phyloP scores from a whole-genome alignment of 768 basidiomycete genomes.

The Omphalotus guepiniiformis region DNA sequence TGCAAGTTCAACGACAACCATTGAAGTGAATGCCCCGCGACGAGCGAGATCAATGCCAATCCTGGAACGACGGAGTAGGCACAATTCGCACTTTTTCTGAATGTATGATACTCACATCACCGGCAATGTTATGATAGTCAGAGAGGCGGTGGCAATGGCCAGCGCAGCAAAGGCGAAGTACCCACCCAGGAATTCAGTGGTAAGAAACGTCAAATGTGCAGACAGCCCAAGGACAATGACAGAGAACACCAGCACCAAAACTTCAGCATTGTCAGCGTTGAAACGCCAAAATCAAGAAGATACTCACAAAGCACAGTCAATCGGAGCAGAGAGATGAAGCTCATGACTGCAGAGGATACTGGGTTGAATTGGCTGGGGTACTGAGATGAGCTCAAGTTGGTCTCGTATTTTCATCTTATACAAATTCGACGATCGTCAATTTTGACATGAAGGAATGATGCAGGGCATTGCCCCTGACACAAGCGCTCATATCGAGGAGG shows the following conservation, averaged over 20 bases:
- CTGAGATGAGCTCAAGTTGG: too few species aligned
- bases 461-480: too few species aligned
- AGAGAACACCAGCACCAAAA: slow-evolving; percentile 21
- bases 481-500: too few species aligned
- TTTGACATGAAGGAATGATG: too few species aligned
- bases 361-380: too few species aligned
- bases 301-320: too few species aligned
- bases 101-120: slow-evolving; percentile 5
- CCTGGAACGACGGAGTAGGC: not conserved
- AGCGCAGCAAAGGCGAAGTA: slow-evolving; percentile 12
- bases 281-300: too few species aligned
- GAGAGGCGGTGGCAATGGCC: slow-evolving; percentile 7
- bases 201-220: slow-evolving; percentile 10
- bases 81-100: not conserved
- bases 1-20: slow-evolving; percentile 8
- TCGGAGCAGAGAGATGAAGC: too few species aligned
- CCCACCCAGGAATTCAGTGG: not conserved
- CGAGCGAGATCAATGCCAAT: slow-evolving; percentile 9
- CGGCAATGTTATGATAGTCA: slow-evolving; percentile 9
- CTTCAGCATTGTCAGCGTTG: too few species aligned
- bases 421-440: too few species aligned
- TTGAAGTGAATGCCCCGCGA: slow-evolving; percentile 10
- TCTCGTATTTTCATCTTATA: too few species aligned
- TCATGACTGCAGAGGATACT: too few species aligned
- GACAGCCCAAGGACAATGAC: slow-evolving; percentile 21